phyloP scores from a whole-genome alignment of 345 rosid genomes.

The Gossypium anomalum region DNA sequence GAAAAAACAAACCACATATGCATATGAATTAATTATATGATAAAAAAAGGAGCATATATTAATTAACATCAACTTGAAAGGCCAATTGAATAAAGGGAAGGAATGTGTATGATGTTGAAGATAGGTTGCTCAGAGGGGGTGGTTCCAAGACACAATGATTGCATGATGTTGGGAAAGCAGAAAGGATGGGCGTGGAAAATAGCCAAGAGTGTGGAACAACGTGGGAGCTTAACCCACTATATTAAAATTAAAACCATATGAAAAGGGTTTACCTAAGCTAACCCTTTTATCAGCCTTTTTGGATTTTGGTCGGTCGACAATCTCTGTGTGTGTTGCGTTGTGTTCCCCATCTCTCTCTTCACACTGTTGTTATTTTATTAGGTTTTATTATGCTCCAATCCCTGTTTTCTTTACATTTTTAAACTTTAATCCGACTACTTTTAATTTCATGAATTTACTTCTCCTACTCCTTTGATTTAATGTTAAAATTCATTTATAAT shows the following conservation, averaged over 20 bases:
- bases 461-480: too few species aligned
- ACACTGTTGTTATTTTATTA: background rate
- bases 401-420: too few species aligned
- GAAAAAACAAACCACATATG: background rate
- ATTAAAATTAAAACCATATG: background rate
- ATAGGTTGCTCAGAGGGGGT: too few species aligned
- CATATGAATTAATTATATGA: too few species aligned
- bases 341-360: background rate
- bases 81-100: background rate
- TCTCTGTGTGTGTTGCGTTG: background rate
- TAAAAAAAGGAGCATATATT: too few species aligned
- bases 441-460: too few species aligned
- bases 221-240: background rate
- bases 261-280: background rate
- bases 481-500: too few species aligned
- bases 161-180: background rate
- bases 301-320: constrained; percentile 1
- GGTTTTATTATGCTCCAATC: too few species aligned
- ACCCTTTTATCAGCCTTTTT: background rate
- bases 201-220: background rate
- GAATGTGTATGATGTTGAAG: background rate
- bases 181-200: background rate
- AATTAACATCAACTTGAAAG: too few species aligned
- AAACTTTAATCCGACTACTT: too few species aligned
- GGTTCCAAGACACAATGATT: background rate